Conservation (phyloP, 768 basidiomycete genomes). For the Trametes villosa region DNA sequence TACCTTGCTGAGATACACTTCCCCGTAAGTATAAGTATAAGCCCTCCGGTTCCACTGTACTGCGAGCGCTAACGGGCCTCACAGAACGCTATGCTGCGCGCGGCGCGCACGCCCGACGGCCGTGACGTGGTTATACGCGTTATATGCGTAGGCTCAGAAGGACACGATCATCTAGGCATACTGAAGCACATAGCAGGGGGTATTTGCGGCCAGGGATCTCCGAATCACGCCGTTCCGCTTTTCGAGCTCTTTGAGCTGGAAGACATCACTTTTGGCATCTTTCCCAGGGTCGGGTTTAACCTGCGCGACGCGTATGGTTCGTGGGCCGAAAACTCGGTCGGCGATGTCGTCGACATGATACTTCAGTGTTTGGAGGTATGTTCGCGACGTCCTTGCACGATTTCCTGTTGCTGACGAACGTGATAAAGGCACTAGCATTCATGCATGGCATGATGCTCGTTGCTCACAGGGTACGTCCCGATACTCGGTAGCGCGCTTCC, state of each 20-base stretch:
- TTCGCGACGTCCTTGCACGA: neutral
- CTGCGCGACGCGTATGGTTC: constrained; percentile 17
- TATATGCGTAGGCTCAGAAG: neutral
- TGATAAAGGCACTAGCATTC: neutral
- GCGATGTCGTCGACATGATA: constrained; percentile 37
- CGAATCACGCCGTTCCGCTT: constrained; percentile 37
- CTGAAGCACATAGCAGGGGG: constrained; percentile 29
- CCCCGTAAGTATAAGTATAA: neutral
- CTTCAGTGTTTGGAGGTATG: constrained; percentile 37
- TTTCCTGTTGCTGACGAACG: neutral
- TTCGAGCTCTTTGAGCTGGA: constrained; percentile 32
- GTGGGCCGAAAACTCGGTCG: constrained; percentile 37
- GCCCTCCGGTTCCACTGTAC: no score
- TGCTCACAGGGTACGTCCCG: constrained; percentile 3
- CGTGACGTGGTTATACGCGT: constrained; percentile 16
- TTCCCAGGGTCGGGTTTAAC: constrained; percentile 28
- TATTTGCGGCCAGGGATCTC: constrained; percentile 5
- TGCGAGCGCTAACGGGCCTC: neutral
- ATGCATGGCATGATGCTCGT: constrained; percentile 3
- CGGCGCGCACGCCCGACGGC: constrained; percentile 1
- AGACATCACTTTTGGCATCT: constrained; percentile 36
- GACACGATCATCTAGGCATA: constrained; percentile 23
- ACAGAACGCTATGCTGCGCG: neutral
- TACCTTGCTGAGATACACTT: neutral
- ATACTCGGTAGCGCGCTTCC: no score